phyloP scores from a whole-genome alignment of 371 early-diverging fungal genomes.

The Chytridium lagenaria region DNA sequence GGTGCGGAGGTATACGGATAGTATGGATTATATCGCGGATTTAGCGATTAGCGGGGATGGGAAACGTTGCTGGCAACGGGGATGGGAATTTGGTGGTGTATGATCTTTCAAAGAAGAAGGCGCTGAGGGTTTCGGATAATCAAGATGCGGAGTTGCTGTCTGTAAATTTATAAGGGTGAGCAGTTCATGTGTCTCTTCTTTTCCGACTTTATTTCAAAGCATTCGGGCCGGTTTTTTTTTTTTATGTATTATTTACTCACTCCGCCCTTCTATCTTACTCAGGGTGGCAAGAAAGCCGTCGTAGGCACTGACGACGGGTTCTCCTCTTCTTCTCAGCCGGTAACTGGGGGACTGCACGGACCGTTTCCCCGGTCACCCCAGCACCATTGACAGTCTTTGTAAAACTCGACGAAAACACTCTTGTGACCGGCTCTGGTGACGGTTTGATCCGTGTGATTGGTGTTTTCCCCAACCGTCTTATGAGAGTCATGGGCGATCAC shows the following conservation, averaged over 20 bases:
- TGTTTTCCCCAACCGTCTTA: constrained; percentile 85
- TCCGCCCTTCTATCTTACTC: neutral
- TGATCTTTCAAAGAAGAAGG: constrained; percentile 83
- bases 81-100: constrained; percentile 90
- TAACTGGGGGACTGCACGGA: constrained; percentile 93
- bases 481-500: constrained; percentile 87
- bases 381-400: constrained; percentile 80
- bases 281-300: constrained; percentile 78
- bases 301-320: constrained; percentile 91
- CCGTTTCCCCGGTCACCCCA: constrained; percentile 90
- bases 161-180: constrained; percentile 72
- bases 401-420: constrained; percentile 80
- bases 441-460: constrained; percentile 74
- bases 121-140: constrained; percentile 81
- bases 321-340: constrained; percentile 79
- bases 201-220: neutral
- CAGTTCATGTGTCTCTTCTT: too few relatives aligned
- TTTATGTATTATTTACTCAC: neutral
- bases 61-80: constrained; percentile 76
- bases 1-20: constrained; percentile 70
- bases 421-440: constrained; percentile 89
- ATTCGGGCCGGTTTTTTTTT: neutral
- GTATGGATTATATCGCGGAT: constrained; percentile 88
- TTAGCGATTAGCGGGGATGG: constrained; percentile 70
- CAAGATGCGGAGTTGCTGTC: constrained; percentile 93